Percentiles rank a stretch among this genome's conserved stretches.
Conservation (phyloP, 176 grass and related monocot genomes). For the Aechmea fasciata region DNA sequence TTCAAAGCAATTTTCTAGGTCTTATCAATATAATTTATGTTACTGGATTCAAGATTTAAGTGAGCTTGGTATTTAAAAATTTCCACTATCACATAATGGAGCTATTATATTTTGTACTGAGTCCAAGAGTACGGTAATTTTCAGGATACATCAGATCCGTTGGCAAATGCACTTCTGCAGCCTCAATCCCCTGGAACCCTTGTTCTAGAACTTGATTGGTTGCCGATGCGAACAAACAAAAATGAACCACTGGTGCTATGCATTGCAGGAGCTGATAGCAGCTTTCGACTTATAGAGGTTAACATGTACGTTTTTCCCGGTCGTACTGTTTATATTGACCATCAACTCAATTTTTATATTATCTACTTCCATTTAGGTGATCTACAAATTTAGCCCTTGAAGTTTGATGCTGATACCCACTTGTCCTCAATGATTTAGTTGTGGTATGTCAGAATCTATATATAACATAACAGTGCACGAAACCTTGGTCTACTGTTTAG, state of each 20-base stretch:
- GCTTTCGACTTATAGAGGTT: constrained; percentile 93
- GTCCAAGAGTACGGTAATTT: constrained; percentile 28
- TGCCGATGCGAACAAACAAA: constrained; percentile 71
- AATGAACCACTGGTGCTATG: constrained; percentile 87
- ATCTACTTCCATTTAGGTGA: constrained; percentile 8
- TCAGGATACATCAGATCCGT: constrained; percentile 94
- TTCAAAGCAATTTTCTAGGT: no score
- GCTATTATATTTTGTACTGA: constrained; percentile 32
- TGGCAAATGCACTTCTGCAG: constrained; percentile 95
- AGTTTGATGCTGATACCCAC: not conserved
- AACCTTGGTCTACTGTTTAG: no score
- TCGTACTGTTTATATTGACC: constrained; percentile 10
- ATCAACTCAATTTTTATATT: constrained; percentile 14
- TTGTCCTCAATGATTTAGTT: not conserved
- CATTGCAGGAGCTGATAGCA: constrained; percentile 99
- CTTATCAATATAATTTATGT: no score
- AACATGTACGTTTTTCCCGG: constrained; percentile 68
- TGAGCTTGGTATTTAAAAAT: no score
- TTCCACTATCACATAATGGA: constrained; percentile 8
- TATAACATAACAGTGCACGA: no score
- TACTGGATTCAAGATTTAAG: no score
- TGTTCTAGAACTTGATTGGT: constrained; percentile 98
- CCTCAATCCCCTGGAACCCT: constrained; percentile 95
- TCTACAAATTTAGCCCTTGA: not conserved
- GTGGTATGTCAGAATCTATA: no score